phyloP scores from a whole-genome alignment of 2,329 filamentous ascomycete genomes.

The Ophiosphaerella korrae region DNA sequence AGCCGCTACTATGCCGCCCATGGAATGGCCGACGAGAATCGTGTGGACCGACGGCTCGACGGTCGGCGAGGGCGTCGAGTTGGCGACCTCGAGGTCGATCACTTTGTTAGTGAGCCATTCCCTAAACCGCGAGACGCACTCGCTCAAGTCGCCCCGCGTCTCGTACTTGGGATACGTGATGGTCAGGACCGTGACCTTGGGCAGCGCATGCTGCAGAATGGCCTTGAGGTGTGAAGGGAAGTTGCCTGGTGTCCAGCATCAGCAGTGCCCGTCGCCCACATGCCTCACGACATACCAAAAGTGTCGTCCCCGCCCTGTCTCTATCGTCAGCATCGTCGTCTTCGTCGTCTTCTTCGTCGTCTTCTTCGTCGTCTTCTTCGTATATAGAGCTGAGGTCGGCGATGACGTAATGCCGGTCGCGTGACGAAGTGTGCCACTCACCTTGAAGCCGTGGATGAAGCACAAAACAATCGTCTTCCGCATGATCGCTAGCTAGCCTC shows the following conservation, averaged over 20 bases:
- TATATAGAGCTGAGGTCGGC: not conserved
- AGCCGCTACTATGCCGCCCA: conserved; percentile 88
- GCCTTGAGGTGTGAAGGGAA: conserved; percentile 75
- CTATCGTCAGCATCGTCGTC: conserved; percentile 14
- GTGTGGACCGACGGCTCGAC: conserved; percentile 84
- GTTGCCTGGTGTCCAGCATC: conserved; percentile 41
- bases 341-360: too few species aligned
- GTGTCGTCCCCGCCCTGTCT: conserved; percentile 74
- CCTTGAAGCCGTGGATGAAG: conserved; percentile 90
- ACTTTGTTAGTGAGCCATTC: conserved; percentile 89
- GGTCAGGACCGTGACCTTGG: conserved; percentile 69
- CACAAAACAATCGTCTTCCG: conserved; percentile 81
- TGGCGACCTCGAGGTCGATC: conserved; percentile 89
- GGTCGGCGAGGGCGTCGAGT: conserved; percentile 79
- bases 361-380: not conserved
- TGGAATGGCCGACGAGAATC: conserved; percentile 84
- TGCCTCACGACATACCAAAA: conserved; percentile 56
- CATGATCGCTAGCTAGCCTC: conserved; percentile 53
- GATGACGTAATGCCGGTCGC: conserved; percentile 2
- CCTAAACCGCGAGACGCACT: conserved; percentile 74
- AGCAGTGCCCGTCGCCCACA: not conserved
- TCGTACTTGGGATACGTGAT: conserved; percentile 82
- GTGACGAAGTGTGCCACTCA: conserved; percentile 31
- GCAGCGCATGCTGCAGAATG: conserved; percentile 68
- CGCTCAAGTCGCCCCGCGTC: conserved; percentile 75